Conservation (phyloP, 176 grass and related monocot species). For the Oryza rufipogon region DNA sequence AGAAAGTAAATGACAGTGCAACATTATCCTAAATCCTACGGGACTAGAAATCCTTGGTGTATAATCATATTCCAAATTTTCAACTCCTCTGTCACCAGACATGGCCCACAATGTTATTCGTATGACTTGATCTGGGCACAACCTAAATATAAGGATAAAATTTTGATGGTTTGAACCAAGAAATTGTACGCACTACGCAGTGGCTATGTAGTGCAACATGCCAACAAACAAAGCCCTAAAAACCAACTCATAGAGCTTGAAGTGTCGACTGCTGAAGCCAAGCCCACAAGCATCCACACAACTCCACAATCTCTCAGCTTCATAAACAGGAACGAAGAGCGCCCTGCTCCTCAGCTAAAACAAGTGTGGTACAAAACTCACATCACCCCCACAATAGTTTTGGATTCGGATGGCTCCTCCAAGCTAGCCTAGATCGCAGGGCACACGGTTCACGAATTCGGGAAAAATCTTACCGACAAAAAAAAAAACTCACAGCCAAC, state of each 20-base stretch:
- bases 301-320: not conserved
- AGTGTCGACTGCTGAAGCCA: not conserved
- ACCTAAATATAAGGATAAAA: not conserved
- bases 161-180: not conserved
- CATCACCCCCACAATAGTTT: not conserved
- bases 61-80: not conserved
- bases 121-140: not conserved
- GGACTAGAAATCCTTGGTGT: not conserved
- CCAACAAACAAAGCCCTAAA: constrained; percentile 24
- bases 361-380: constrained; percentile 1
- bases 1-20: not conserved
- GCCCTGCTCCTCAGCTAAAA: not conserved
- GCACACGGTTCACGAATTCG: not conserved
- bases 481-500: not conserved
- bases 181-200: not conserved
- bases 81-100: not conserved
- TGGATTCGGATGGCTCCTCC: not conserved
- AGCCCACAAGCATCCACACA: not conserved
- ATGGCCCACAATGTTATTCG: not conserved
- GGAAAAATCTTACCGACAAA: not conserved
- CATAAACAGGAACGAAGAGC: not conserved
- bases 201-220: not conserved
- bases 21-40: not conserved
- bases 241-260: constrained; percentile 12
- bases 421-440: not conserved